Conservation (phyloP, 495 filamentous ascomycete species). For the Penicillium diatomitis region DNA sequence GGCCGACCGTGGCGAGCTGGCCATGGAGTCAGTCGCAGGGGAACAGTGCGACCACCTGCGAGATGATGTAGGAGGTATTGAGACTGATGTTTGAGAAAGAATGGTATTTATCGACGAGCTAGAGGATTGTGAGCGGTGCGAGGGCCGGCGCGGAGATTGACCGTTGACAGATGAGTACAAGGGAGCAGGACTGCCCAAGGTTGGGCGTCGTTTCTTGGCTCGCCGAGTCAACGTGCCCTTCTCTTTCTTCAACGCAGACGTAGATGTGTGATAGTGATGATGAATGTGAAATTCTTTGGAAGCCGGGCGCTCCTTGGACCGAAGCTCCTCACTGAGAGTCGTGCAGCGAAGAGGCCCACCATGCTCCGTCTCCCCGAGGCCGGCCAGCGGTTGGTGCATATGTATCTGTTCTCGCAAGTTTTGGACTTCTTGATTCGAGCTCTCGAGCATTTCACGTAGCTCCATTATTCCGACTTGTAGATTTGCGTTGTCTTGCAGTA, state of each 20-base stretch:
- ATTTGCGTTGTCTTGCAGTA: conserved; percentile 90
- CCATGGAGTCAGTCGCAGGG: conserved; percentile 60
- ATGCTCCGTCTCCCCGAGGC: conserved; percentile 22
- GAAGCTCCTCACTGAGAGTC: conserved; percentile 63
- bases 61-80: conserved; percentile 41
- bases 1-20: conserved; percentile 71
- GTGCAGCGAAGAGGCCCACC: conserved; percentile 17
- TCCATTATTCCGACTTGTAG: conserved; percentile 85
- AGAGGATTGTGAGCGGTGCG: conserved; percentile 33
- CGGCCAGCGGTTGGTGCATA: conserved; percentile 60
- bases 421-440: conserved; percentile 91
- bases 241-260: conserved; percentile 39
- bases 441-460: conserved; percentile 80
- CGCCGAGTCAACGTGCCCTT: conserved; percentile 40
- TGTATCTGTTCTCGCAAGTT: conserved; percentile 74
- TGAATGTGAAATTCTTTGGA: conserved; percentile 81
- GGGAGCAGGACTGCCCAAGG: conserved; percentile 42
- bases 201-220: conserved; percentile 60
- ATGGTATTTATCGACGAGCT: conserved; percentile 47
- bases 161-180: conserved; percentile 47
- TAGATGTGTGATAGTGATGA: conserved; percentile 77
- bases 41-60: conserved; percentile 61
- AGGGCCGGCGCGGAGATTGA: conserved; percentile 31
- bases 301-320: conserved; percentile 40
- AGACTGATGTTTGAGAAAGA: conserved; percentile 54